Base-by-base conservation (phyloP, 2,329 filamentous ascomycete genomes). In the Thelonectria olida region DNA sequence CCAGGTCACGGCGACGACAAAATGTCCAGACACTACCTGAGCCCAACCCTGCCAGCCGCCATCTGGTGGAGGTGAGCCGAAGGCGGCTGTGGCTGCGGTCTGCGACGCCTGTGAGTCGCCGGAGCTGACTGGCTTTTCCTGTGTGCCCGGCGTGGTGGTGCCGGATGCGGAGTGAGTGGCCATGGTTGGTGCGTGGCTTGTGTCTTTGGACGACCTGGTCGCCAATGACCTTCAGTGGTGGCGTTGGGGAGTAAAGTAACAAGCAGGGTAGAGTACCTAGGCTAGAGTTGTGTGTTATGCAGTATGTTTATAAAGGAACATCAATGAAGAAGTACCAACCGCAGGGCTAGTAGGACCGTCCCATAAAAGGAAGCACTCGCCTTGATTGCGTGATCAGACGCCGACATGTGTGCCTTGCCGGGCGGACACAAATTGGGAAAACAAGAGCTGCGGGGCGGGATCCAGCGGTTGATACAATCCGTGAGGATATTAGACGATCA, bases 31-130 rank as follows among this genome's bases (percentile, higher is more conserved):
- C 13, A 47, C 41, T 19, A 22, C 42, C 31, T 45, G 39, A 22
- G 39, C 23, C 51, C 51, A 54, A 5, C 25, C 51, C 13, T 36
- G 19, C 15, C 22, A 45, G 8, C 41, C 51, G 7, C 41, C 51
- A 23, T 45, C 51, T 38, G 51, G 51, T 4, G 39, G 51, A 36
- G 51, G 51, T 56, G 17, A 63, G 52, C 27, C 62, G 61, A 10
- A 62, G 34, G 13, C 34, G 34, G 34, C 34, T 36, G 34, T 7
- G 7, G 34, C 34, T 36, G 34, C 34, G 34, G 34, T 36, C 34
- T 36, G 34, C 34, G 34, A 15, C 34, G 34, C 34, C 34, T 36
- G 7, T 36, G 34, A 15, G 34, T 36, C 34, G 13, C 13, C 34
- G 34, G 34, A 36, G 34, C 34, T 36, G 34, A 15, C 34, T 36